These are phyloP conservation scores for Cnidoscolus chayamansa DNA, from an alignment of 441 rosid genomes.

Conservation along the genomic window DNA sequence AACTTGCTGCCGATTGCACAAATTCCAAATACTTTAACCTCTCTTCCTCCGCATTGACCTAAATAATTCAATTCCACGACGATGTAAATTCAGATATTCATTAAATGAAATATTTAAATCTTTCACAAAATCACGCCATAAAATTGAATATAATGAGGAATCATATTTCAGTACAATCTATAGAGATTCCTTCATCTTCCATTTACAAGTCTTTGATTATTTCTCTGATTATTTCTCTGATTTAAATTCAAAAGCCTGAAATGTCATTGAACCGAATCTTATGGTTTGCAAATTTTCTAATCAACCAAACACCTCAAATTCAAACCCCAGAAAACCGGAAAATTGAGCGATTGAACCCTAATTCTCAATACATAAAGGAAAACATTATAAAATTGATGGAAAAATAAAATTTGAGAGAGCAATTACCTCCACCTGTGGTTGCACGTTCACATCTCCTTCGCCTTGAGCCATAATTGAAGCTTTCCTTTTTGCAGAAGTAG, in stretches of 20 bases:
- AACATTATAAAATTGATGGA: neutral
- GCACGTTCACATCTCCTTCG: constrained; percentile 27
- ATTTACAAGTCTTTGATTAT: too few relatives aligned
- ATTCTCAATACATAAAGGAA: neutral
- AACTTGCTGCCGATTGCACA: constrained; percentile 73
- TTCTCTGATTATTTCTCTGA: too few relatives aligned
- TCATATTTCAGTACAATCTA: too few relatives aligned
- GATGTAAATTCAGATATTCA: neutral
- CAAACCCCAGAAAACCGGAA: too few relatives aligned
- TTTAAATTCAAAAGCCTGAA: too few relatives aligned
- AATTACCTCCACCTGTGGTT: constrained; percentile 36
- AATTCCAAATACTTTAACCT: constrained; percentile 79
- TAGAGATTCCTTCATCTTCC: neutral
- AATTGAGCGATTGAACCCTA: neutral
- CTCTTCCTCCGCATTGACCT: constrained; percentile 49
- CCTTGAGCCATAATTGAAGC: constrained; percentile 35
- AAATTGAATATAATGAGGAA: neutral
- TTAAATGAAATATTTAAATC: neutral
- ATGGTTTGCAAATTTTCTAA: neutral
- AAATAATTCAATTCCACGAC: neutral
- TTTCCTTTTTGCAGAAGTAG: neutral
- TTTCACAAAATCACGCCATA: neutral
- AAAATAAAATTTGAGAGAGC: neutral
- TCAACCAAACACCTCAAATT: constrained; percentile 1
- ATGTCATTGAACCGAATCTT: too few relatives aligned